Evolutionary conservation across 345 rosid genomes (phyloP).

Genomic region (Camelina laxa): DNA sequence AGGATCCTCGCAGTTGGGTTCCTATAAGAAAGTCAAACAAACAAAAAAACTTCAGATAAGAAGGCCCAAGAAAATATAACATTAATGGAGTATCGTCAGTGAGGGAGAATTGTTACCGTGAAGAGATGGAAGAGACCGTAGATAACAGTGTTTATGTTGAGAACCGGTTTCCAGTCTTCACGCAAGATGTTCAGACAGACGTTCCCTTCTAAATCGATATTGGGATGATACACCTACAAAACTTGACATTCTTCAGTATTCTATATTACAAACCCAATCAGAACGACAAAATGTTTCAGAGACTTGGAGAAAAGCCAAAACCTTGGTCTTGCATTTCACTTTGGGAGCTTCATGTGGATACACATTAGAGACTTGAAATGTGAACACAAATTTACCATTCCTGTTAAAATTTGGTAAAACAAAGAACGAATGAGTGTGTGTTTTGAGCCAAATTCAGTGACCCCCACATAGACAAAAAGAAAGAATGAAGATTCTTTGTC

Average conservation of each 20-base stretch:
- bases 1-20: slow-evolving; percentile 85
- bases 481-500: background rate
- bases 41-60: background rate
- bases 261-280: background rate
- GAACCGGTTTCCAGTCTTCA: slow-evolving; percentile 99
- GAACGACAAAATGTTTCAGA: background rate
- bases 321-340: slow-evolving; percentile 95
- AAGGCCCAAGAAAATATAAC: background rate
- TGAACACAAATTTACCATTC: slow-evolving; percentile 71
- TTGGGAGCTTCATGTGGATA: slow-evolving; percentile 93
- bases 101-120: slow-evolving; percentile 57
- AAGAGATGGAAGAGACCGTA: slow-evolving; percentile 92
- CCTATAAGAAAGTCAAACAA: slow-evolving; percentile 46
- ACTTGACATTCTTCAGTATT: background rate
- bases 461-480: background rate
- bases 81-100: background rate
- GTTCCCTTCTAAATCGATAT: slow-evolving; percentile 95
- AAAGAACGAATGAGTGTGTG: background rate
- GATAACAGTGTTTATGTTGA: slow-evolving; percentile 84
- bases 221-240: slow-evolving; percentile 85
- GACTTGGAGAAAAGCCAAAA: slow-evolving; percentile 26
- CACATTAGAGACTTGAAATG: slow-evolving; percentile 74
- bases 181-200: slow-evolving; percentile 92
- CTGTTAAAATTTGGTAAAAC: slow-evolving; percentile 43
- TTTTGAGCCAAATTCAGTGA: background rate